These are phyloP conservation scores for Talaromyces sp. DNA, from an alignment of 2,329 filamentous ascomycete species.

Conservation along the genomic window DNA sequence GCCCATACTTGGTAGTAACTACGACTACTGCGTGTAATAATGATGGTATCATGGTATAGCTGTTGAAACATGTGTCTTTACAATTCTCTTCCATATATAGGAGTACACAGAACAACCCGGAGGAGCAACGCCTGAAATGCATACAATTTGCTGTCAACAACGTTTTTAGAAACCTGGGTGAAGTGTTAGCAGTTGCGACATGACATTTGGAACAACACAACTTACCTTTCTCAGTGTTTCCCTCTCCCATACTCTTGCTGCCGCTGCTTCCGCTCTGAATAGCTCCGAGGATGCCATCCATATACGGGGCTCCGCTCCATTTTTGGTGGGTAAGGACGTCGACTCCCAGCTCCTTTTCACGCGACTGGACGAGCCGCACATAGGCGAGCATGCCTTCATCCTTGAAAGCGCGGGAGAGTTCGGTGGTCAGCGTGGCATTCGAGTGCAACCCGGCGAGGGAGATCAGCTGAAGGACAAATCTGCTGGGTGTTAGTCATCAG, in stretches of 20 bases:
- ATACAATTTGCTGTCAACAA: not conserved
- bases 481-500: slow-evolving; percentile 16
- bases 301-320: slow-evolving; percentile 65
- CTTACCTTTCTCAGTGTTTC: slow-evolving; percentile 69
- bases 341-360: slow-evolving; percentile 84
- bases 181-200: not conserved
- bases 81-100: not conserved
- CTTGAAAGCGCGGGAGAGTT: slow-evolving; percentile 79
- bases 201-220: not conserved
- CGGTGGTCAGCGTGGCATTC: slow-evolving; percentile 61
- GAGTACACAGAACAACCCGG: not conserved
- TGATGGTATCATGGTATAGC: not conserved
- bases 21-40: not conserved
- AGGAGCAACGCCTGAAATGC: not conserved
- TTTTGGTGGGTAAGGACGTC: slow-evolving; percentile 96
- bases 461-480: slow-evolving; percentile 61
- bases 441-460: slow-evolving; percentile 61
- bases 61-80: not conserved
- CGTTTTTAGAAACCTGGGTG: not conserved
- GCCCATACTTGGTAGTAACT: not conserved
- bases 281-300: slow-evolving; percentile 83
- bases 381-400: slow-evolving; percentile 94
- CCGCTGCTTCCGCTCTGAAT: slow-evolving; percentile 89
- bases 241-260: slow-evolving; percentile 90
- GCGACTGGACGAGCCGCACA: slow-evolving; percentile 83